A percentile compares a stretch with the other conserved stretches of the same genome.
These are phyloP conservation scores for Amanita inopinata DNA, from an alignment of 768 basidiomycete genomes.

Conservation along the genomic window DNA sequence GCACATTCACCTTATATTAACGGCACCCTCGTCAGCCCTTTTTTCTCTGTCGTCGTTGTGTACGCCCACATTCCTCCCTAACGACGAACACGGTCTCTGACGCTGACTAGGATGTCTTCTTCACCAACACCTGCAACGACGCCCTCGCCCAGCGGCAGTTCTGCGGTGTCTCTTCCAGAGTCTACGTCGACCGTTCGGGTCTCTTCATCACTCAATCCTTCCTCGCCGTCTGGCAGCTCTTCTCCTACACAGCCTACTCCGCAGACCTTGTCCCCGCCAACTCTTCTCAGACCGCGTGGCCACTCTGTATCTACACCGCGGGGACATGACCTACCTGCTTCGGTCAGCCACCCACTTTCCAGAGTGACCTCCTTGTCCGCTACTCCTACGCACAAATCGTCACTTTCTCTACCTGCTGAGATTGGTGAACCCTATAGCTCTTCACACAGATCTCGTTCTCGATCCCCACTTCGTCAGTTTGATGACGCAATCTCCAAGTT, in stretches of 20 bases:
- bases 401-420: background rate
- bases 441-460: conserved; percentile 1
- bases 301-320: background rate
- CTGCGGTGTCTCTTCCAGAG: background rate
- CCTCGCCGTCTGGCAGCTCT: conserved; percentile 7
- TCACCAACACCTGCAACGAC: background rate
- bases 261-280: no score
- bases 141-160: background rate
- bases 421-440: background rate
- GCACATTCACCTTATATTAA: background rate
- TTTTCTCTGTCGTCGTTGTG: conserved; percentile 5
- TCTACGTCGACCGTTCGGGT: conserved; percentile 15
- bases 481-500: conserved; percentile 7
- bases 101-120: background rate
- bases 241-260: background rate
- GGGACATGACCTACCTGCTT: background rate
- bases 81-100: conserved; percentile 6
- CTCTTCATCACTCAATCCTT: conserved; percentile 13
- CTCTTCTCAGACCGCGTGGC: background rate
- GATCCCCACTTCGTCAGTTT: conserved; percentile 3
- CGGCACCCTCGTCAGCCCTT: background rate
- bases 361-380: background rate
- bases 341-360: conserved; percentile 1
- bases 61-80: background rate
- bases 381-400: background rate